Conservation (phyloP, 1,284 basidiomycete genomes). For the Cutaneotrichosporon dermatis region DNA sequence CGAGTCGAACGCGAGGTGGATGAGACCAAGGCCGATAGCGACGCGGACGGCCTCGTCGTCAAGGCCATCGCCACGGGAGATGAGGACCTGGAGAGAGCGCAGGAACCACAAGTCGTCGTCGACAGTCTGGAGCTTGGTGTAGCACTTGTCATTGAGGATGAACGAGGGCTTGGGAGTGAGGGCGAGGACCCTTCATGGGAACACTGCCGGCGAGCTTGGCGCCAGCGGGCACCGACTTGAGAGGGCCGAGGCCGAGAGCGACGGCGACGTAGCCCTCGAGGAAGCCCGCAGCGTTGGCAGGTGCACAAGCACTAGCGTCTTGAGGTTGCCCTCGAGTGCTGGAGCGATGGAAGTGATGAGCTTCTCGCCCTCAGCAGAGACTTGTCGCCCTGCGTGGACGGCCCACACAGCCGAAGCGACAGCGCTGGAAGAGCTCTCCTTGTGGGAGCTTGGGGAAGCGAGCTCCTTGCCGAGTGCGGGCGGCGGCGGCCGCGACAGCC, state of each 20-base stretch:
- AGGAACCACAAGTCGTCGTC: constrained; percentile 78
- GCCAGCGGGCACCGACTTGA: constrained; percentile 34
- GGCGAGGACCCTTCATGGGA: constrained; percentile 43
- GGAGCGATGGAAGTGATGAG: constrained; percentile 58
- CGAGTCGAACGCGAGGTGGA: constrained; percentile 64
- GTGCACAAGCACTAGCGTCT: constrained; percentile 53
- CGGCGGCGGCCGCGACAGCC: constrained; percentile 52
- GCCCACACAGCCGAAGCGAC: constrained; percentile 56
- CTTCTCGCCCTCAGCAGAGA: constrained; percentile 42
- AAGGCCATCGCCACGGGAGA: constrained; percentile 57
- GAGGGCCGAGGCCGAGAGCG: constrained; percentile 63
- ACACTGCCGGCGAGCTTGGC: constrained; percentile 38
- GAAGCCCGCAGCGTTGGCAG: constrained; percentile 62
- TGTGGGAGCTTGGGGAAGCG: constrained; percentile 57
- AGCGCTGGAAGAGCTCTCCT: constrained; percentile 56
- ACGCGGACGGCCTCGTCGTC: constrained; percentile 56
- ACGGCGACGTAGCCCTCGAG: constrained; percentile 77
- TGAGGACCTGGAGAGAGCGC: constrained; percentile 59
- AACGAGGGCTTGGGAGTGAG: constrained; percentile 69
- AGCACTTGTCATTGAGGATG: constrained; percentile 78
- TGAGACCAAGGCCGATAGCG: constrained; percentile 61
- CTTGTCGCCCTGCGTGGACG: constrained; percentile 44
- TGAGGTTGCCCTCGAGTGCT: constrained; percentile 65
- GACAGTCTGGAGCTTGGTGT: constrained; percentile 61
- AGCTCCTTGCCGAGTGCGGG: constrained; percentile 65